Percentiles rank a stretch among this genome's conserved stretches.
Evolutionary conservation across 78 protist species (phyloP).

Genomic region (Cavenderia fasciculata): DNA sequence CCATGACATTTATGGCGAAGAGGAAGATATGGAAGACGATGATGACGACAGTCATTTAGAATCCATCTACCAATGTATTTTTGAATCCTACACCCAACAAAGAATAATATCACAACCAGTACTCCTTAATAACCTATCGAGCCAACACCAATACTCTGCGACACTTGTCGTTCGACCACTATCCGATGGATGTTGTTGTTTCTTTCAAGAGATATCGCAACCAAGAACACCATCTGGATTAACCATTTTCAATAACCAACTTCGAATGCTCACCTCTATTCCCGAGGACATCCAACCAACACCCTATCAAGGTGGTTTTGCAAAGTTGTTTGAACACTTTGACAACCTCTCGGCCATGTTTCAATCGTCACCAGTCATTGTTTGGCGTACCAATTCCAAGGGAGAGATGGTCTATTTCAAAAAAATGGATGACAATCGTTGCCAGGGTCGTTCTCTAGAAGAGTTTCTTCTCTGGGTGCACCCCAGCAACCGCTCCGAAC

Average conservation of each 20-base stretch:
- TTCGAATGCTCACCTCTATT: neutral
- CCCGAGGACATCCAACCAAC: neutral
- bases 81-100: too few species aligned
- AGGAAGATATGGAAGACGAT: too few species aligned
- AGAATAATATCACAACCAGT: too few species aligned
- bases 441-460: neutral
- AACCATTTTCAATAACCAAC: neutral
- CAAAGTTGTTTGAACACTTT: neutral
- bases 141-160: neutral
- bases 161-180: neutral
- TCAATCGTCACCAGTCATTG: neutral
- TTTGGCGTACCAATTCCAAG: constrained; percentile 16
- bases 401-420: constrained; percentile 40
- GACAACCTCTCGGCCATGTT: constrained; percentile 9
- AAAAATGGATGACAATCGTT: neutral
- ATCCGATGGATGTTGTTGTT: constrained; percentile 1
- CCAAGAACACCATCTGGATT: neutral
- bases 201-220: neutral
- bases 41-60: too few species aligned
- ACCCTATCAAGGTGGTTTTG: constrained; percentile 15
- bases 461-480: constrained; percentile 16
- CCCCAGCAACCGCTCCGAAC: neutral
- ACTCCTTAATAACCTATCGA: neutral
- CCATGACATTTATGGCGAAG: too few species aligned
- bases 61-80: too few species aligned